A percentile compares a stretch with the other conserved stretches of the same genome.
Conservation (phyloP, 345 rosid species). For the Populus simonii region DNA sequence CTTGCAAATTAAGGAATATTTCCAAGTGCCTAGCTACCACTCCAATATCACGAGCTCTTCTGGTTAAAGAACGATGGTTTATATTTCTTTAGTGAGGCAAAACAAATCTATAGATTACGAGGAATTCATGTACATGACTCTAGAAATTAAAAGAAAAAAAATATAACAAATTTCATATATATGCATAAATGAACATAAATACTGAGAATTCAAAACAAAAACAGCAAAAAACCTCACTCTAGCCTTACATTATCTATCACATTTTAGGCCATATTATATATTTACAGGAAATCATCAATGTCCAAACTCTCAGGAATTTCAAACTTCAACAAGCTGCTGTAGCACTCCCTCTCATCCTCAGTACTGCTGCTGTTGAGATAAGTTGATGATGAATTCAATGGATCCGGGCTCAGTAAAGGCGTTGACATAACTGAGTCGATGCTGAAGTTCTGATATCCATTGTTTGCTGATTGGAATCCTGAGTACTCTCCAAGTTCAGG, state of each 20-base stretch:
- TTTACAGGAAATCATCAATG: slow-evolving; percentile 64
- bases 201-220: slow-evolving; percentile 7
- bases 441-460: slow-evolving; percentile 36
- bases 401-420: slow-evolving; percentile 51
- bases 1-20: not conserved
- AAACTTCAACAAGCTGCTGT: slow-evolving; percentile 69
- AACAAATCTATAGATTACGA: not conserved
- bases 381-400: slow-evolving; percentile 49
- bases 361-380: slow-evolving; percentile 53
- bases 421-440: slow-evolving; percentile 58
- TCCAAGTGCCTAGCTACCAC: not conserved
- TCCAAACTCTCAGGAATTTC: slow-evolving; percentile 67
- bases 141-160: not conserved
- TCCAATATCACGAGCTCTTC: not conserved
- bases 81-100: not conserved
- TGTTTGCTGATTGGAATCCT: slow-evolving; percentile 27
- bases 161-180: slow-evolving; percentile 22
- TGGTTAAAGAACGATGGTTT: not conserved
- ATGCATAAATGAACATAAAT: slow-evolving; percentile 12
- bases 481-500: slow-evolving; percentile 28
- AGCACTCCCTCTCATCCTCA: slow-evolving; percentile 66
- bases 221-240: not conserved
- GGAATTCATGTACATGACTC: not conserved
- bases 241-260: not conserved
- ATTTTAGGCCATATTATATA: slow-evolving; percentile 1